These are phyloP conservation scores for Fusarium heterosporum DNA, from an alignment of 2,329 filamentous ascomycete genomes.

Conservation along the genomic window DNA sequence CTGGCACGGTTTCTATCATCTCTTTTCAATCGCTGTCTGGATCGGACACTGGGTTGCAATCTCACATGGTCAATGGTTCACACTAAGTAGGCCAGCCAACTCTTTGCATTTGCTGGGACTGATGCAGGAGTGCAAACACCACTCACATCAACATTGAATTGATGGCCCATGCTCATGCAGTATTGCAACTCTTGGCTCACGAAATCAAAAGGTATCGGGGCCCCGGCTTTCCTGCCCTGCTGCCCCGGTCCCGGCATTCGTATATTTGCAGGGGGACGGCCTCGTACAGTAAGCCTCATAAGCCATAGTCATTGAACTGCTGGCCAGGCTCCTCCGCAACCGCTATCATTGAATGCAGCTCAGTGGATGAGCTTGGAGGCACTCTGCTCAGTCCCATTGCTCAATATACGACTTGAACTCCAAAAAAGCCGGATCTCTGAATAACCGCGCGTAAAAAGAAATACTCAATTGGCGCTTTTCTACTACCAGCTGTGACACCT, in stretches of 20 bases:
- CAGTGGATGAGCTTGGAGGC: constrained; percentile 24
- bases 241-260: constrained; percentile 37
- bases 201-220: constrained; percentile 28
- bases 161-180: constrained; percentile 23
- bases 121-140: constrained; percentile 25
- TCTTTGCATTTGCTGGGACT: constrained; percentile 21
- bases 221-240: constrained; percentile 32
- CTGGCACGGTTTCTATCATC: constrained; percentile 5
- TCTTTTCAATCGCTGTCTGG: not conserved
- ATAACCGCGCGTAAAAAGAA: not conserved
- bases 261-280: constrained; percentile 32
- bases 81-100: constrained; percentile 10
- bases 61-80: constrained; percentile 28
- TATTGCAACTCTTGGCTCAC: constrained; percentile 4
- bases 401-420: constrained; percentile 21
- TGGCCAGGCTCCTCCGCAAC: constrained; percentile 17
- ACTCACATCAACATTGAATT: constrained; percentile 13
- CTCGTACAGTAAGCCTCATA: constrained; percentile 40
- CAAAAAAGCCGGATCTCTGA: constrained; percentile 5
- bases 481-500: not conserved
- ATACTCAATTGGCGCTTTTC: not conserved
- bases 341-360: constrained; percentile 25
- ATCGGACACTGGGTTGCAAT: constrained; percentile 21
- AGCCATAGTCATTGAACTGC: constrained; percentile 12
- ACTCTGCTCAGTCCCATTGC: constrained; percentile 3